Evolutionary conservation across 768 basidiomycete species (phyloP).

Genomic region (Polyporus arcularius): DNA sequence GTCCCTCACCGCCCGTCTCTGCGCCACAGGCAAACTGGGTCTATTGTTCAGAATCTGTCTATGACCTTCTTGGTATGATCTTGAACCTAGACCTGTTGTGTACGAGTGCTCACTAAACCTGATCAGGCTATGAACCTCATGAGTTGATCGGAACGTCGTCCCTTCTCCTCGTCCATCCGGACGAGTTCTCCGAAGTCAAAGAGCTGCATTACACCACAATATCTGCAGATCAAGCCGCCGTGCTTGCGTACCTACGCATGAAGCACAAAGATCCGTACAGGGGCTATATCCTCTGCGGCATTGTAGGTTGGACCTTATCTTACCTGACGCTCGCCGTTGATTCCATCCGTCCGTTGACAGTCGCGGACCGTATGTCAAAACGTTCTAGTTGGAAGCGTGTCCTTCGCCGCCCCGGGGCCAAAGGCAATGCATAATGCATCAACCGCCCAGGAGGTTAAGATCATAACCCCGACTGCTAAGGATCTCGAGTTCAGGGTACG

Average conservation of each 20-base stretch:
- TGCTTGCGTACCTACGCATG: constrained; percentile 75
- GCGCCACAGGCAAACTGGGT: constrained; percentile 28
- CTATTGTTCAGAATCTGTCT: constrained; percentile 31
- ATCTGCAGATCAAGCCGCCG: constrained; percentile 76
- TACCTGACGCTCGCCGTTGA: not conserved
- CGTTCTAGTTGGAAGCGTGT: constrained; percentile 75
- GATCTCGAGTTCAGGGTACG: constrained; percentile 41
- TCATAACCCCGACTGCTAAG: constrained; percentile 56
- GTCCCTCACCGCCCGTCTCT: constrained; percentile 5
- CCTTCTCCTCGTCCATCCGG: constrained; percentile 78
- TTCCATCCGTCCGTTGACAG: constrained; percentile 23
- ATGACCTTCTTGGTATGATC: constrained; percentile 27
- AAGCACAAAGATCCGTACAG: constrained; percentile 78
- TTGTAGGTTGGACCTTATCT: constrained; percentile 49
- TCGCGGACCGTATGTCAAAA: constrained; percentile 73
- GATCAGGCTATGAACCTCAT: constrained; percentile 67
- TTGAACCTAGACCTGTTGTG: not conserved
- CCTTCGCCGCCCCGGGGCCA: constrained; percentile 71
- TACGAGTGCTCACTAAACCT: not conserved
- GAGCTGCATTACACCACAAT: constrained; percentile 78
- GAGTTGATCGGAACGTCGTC: constrained; percentile 72
- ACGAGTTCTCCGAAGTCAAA: constrained; percentile 68
- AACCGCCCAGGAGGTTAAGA: constrained; percentile 79
- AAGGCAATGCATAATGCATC: constrained; percentile 81
- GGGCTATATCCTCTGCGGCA: constrained; percentile 72